These are phyloP conservation scores for Rhododendron mucronatum DNA, from an alignment of 148 eudicot species.

Conservation along the genomic window DNA sequence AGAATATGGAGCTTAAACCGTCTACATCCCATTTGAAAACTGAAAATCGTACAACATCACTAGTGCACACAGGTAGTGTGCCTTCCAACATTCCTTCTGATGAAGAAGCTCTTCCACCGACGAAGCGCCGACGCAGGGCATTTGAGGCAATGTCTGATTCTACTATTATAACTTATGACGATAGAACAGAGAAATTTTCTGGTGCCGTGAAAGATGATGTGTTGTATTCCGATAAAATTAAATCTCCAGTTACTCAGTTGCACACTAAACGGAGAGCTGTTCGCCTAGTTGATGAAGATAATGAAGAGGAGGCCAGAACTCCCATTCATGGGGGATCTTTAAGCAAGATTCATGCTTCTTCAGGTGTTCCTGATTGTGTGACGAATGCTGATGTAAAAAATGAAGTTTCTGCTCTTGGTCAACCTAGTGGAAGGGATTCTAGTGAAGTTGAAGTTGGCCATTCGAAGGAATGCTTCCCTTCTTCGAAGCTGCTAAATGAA, in stretches of 20 bases:
- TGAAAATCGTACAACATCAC: conserved; percentile 22
- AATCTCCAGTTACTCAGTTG: conserved; percentile 26
- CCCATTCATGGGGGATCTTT: conserved; percentile 71
- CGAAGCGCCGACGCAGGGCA: conserved; percentile 47
- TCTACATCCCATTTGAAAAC: conserved; percentile 15
- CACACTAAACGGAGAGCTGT: conserved; percentile 70
- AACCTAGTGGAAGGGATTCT: conserved; percentile 25
- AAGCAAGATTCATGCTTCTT: conserved; percentile 30
- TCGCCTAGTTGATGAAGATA: conserved; percentile 59
- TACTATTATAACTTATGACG: conserved; percentile 24
- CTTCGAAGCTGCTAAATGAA: conserved; percentile 23
- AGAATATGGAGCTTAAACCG: conserved; percentile 17
- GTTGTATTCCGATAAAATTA: conserved; percentile 16
- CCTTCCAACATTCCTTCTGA: conserved; percentile 30
- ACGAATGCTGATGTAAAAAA: conserved; percentile 25
- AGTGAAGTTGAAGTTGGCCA: conserved; percentile 28
- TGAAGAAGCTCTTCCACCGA: conserved; percentile 43
- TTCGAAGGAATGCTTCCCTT: conserved; percentile 23
- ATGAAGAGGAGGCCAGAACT: conserved; percentile 75
- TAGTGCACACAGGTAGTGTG: conserved; percentile 11
- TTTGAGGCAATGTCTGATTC: conserved; percentile 31
- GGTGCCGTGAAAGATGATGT: conserved; percentile 29
- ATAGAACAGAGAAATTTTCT: conserved; percentile 21
- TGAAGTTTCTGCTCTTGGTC: conserved; percentile 23
- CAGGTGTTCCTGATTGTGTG: conserved; percentile 21